Evolutionary conservation across 495 filamentous ascomycete genomes (phyloP).

Genomic region (Elasticomyces elasticus): DNA sequence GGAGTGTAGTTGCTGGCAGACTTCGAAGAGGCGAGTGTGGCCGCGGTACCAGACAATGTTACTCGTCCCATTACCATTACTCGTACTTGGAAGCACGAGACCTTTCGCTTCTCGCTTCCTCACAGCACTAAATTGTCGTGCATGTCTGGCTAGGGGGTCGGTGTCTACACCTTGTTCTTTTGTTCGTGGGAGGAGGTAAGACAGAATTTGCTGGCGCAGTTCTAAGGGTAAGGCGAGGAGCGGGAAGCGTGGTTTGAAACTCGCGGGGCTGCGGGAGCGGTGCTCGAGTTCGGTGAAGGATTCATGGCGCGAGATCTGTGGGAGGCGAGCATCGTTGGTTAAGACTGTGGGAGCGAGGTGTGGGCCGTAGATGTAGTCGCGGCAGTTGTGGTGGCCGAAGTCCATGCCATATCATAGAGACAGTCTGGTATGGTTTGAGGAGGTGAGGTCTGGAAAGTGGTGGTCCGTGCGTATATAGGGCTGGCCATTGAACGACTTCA

Average conservation of each 20-base stretch:
- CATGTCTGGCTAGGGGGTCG: slow-evolving; percentile 15
- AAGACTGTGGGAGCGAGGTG: slow-evolving; percentile 10
- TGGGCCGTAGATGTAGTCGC: slow-evolving; percentile 18
- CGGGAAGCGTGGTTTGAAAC: slow-evolving; percentile 18
- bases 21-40: slow-evolving; percentile 22
- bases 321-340: not conserved
- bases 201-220: slow-evolving; percentile 31
- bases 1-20: slow-evolving; percentile 27
- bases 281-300: slow-evolving; percentile 16
- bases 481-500: not conserved
- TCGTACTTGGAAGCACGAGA: not conserved
- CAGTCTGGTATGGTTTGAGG: not conserved
- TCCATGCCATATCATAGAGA: slow-evolving; percentile 9
- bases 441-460: not conserved
- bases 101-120: slow-evolving; percentile 8
- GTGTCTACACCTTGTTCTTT: slow-evolving; percentile 9
- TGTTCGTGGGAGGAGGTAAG: slow-evolving; percentile 30
- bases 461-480: not conserved
- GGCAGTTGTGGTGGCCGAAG: slow-evolving; percentile 21
- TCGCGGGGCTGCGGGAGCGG: slow-evolving; percentile 17
- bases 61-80: not conserved
- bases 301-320: slow-evolving; percentile 10
- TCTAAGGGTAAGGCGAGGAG: slow-evolving; percentile 33
- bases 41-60: slow-evolving; percentile 32
- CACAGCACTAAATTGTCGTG: slow-evolving; percentile 18